Conservation (phyloP, 768 basidiomycete species). For the Trametes cingulata region DNA sequence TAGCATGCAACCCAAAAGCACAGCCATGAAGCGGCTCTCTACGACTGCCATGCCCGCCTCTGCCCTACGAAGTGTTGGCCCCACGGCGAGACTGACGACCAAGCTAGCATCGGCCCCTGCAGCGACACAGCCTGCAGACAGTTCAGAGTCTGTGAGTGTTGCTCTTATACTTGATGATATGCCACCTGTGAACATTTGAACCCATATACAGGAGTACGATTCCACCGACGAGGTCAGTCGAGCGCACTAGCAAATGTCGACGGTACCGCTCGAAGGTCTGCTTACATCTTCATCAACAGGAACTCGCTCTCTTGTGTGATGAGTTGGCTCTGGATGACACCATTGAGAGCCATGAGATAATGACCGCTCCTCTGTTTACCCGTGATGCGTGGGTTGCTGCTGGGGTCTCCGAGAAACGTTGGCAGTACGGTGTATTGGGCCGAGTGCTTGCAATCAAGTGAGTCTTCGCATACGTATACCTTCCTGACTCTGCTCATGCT, state of each 20-base stretch:
- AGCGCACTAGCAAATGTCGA: background rate
- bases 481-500: no score
- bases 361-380: conserved; percentile 34
- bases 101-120: no score
- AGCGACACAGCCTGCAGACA: no score
- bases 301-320: background rate
- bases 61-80: no score
- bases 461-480: background rate
- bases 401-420: conserved; percentile 28
- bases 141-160: no score
- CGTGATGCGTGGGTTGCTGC: conserved; percentile 28
- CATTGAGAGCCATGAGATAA: conserved; percentile 25
- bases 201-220: background rate
- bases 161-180: no score
- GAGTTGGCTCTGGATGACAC: background rate
- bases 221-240: background rate
- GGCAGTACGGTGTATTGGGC: conserved; percentile 69
- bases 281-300: background rate
- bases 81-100: no score
- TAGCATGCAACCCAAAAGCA: no score
- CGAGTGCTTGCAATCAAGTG: conserved; percentile 12
- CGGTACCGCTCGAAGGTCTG: no score
- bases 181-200: no score
- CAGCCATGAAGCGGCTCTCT: no score
- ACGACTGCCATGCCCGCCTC: no score